A percentile compares a stretch with the other conserved stretches of the same genome.
phyloP scores from a whole-genome alignment of 306 rosid genomes.

The Cyamopsis tetragonoloba region DNA sequence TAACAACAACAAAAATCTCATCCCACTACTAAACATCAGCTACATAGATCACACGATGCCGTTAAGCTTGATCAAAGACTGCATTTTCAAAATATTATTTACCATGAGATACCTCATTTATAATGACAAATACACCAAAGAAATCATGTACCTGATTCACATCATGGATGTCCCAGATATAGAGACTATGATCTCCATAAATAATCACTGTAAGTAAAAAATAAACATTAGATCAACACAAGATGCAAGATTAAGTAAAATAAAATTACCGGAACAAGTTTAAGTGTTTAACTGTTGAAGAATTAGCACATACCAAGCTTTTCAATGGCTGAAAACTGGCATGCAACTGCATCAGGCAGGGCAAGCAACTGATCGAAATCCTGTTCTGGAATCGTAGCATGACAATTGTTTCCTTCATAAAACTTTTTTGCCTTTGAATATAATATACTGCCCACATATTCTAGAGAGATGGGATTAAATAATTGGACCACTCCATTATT shows the following conservation, averaged over 20 bases:
- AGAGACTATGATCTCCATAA: constrained; percentile 62
- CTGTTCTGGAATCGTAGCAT: constrained; percentile 31
- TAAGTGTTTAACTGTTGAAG: too few relatives aligned
- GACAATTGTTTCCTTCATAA: constrained; percentile 28
- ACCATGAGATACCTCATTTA: too few relatives aligned
- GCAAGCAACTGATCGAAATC: constrained; percentile 32
- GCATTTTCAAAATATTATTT: too few relatives aligned
- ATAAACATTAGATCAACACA: constrained; percentile 12
- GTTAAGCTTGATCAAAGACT: too few relatives aligned
- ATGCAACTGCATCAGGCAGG: constrained; percentile 76
- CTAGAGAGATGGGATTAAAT: constrained; percentile 45
- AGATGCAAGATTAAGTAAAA: background rate
- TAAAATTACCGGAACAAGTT: background rate
- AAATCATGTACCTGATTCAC: constrained; percentile 55
- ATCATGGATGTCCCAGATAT: constrained; percentile 69
- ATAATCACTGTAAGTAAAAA: constrained; percentile 56
- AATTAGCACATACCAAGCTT: constrained; percentile 61
- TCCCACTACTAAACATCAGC: too few relatives aligned
- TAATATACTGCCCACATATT: constrained; percentile 43
- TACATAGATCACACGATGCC: too few relatives aligned
- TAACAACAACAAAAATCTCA: too few relatives aligned
- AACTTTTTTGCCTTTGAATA: constrained; percentile 50
- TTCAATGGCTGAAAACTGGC: constrained; percentile 61
- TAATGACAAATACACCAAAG: background rate
- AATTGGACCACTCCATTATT: constrained; percentile 59